Percentiles rank a stretch among this genome's conserved stretches.
These are phyloP conservation scores for Vickermania ingenoplastis DNA, from an alignment of 208 protist species.

Conservation along the genomic window DNA sequence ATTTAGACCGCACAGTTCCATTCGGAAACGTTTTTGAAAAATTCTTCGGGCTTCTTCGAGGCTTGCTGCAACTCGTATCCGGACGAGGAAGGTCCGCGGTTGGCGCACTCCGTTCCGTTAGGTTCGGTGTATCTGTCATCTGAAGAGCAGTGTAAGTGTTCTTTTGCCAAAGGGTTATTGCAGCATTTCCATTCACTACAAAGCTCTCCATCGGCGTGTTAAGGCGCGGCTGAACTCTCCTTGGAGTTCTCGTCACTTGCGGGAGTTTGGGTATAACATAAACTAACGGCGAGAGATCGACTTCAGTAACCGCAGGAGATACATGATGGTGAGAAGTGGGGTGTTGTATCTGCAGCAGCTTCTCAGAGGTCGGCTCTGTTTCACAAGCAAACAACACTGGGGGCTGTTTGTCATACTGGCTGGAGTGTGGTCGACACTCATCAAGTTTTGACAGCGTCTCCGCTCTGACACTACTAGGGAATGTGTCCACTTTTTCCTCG, in stretches of 20 bases:
- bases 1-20: neutral
- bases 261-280: too few relatives aligned
- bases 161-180: neutral
- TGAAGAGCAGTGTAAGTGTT: neutral
- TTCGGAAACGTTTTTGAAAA: neutral
- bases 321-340: too few relatives aligned
- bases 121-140: too few relatives aligned
- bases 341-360: too few relatives aligned
- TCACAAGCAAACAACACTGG: neutral
- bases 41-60: too few relatives aligned
- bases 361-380: neutral
- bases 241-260: too few relatives aligned
- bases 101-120: too few relatives aligned
- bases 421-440: neutral
- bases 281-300: too few relatives aligned
- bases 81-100: too few relatives aligned
- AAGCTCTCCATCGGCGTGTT: neutral
- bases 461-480: neutral
- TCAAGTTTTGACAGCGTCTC: neutral
- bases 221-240: too few relatives aligned
- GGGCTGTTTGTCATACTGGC: neutral
- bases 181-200: neutral
- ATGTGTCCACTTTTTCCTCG: neutral
- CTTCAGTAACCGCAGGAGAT: too few relatives aligned
- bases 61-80: neutral